Base-by-base conservation (phyloP, 192 early-diverging fungal genomes). In the Entophlyctis helioformis region DNA sequence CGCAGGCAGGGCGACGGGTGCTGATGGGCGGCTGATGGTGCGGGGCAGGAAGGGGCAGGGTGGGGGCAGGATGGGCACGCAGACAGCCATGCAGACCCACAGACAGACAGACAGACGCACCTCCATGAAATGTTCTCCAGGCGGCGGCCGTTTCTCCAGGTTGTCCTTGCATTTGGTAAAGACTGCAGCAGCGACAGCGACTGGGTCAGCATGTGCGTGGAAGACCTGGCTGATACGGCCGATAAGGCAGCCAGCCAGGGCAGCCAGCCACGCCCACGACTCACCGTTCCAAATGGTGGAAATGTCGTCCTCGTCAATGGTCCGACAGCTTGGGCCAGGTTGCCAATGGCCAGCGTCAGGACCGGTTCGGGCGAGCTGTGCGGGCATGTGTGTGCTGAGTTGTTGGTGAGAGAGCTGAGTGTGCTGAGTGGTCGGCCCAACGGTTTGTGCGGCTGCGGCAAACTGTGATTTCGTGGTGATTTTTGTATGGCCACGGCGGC, bases 101-200 rank as follows among this genome's bases (percentile, higher is more conserved):
- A n/a, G n/a, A 1, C 15, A 51, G 10, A 2, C 27, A 19, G 29
- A 15, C 11, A 22, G 18, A 40, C 41, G 24, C 42, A 60, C 60
- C 63, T 52, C 63, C 63, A 66, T 31, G 38, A 44, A 24, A 66
- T 46, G 48, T 66, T 66, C 36, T 66, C 63, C 27, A 66, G 40
- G 22, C 63, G 40, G 32, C 53, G 53, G 22, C 63, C 63, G 35
- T 66, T 4, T 66, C 33, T 66, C 63, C 32, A 66, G 43, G 39
- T 60, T 66, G 42, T 66, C 63, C 35, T 66, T 66, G 46, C 63
- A 66, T 38, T 66, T 66, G 2, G 63, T 66, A 42, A 66, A 62
- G 51, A 66, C 56, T 53, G 22, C 4, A 37, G 23, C 4, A 19
- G 13, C 16, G 43, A 29, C 6, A 8, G 20, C 12, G 26, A 44